These are phyloP conservation scores for Linnemannia elongata DNA, from an alignment of 192 early-diverging fungal species.

Conservation along the genomic window DNA sequence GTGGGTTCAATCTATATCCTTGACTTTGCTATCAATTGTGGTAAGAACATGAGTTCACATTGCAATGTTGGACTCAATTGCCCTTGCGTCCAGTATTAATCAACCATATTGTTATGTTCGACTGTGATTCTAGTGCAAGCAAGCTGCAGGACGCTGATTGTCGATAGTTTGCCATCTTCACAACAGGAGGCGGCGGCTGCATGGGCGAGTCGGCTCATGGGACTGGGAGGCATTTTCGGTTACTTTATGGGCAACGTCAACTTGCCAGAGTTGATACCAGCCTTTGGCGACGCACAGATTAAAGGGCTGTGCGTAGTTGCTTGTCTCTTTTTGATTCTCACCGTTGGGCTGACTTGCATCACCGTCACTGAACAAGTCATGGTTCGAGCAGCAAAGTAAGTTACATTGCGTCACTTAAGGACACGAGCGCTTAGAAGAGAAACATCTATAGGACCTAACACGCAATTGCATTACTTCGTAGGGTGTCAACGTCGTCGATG, in stretches of 20 bases:
- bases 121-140: conserved; percentile 76
- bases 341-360: conserved; percentile 81
- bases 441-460: not conserved
- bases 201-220: conserved; percentile 91
- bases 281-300: conserved; percentile 84
- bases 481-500: conserved; percentile 25
- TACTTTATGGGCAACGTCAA: conserved; percentile 93
- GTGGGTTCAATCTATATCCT: conserved; percentile 88
- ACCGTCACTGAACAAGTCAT: conserved; percentile 66
- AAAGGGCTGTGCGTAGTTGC: conserved; percentile 87
- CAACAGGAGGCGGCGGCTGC: conserved; percentile 90
- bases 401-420: not conserved
- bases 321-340: conserved; percentile 68
- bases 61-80: not conserved
- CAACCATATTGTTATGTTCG: not conserved
- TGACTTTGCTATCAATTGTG: conserved; percentile 94
- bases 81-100: not conserved
- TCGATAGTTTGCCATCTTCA: conserved; percentile 83
- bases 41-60: conserved; percentile 37
- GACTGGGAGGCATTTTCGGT: conserved; percentile 87
- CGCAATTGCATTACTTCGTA: not conserved
- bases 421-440: not conserved
- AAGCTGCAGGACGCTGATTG: conserved; percentile 85
- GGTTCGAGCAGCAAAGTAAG: conserved; percentile 43
- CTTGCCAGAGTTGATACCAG: conserved; percentile 74